These are phyloP conservation scores for Wallacemonas sp. DNA, from an alignment of 208 protist genomes.

Conservation along the genomic window DNA sequence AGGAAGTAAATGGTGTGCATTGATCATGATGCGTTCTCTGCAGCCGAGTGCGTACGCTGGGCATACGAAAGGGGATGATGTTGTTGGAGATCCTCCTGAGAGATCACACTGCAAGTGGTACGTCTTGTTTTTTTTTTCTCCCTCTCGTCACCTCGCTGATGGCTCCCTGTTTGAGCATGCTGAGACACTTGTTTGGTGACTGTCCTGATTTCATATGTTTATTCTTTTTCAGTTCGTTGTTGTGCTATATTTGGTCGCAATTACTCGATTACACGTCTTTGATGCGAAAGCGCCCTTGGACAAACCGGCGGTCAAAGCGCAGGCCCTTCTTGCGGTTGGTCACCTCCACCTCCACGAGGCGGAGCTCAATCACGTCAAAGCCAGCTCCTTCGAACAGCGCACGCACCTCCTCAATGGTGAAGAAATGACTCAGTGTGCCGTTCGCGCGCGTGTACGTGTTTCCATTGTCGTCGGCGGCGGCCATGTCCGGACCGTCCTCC, in stretches of 20 bases:
- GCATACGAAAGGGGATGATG: too few relatives aligned
- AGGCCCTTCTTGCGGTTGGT: slow-evolving; percentile 66
- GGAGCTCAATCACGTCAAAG: slow-evolving; percentile 55
- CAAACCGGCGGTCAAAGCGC: slow-evolving; percentile 59
- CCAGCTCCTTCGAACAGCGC: slow-evolving; percentile 56
- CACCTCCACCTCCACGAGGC: slow-evolving; percentile 74
- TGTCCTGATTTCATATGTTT: too few relatives aligned
- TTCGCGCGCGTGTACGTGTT: slow-evolving; percentile 83
- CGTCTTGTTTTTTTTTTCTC: too few relatives aligned
- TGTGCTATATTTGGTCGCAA: neutral
- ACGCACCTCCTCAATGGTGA: slow-evolving; percentile 64
- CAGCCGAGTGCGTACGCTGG: too few relatives aligned
- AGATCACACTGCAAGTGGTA: too few relatives aligned
- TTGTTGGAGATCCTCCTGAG: too few relatives aligned
- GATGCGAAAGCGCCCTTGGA: slow-evolving; percentile 79
- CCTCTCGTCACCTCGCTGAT: too few relatives aligned
- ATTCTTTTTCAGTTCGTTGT: neutral
- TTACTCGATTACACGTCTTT: slow-evolving; percentile 4
- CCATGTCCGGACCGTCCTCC: neutral
- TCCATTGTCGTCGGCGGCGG: neutral
- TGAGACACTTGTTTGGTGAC: too few relatives aligned
- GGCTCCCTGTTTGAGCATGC: too few relatives aligned
- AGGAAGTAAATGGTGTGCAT: too few relatives aligned
- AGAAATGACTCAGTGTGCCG: slow-evolving; percentile 90
- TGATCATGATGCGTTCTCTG: too few relatives aligned